These are phyloP conservation scores for Sonneratia alba DNA, from an alignment of 345 rosid genomes.

Conservation along the genomic window DNA sequence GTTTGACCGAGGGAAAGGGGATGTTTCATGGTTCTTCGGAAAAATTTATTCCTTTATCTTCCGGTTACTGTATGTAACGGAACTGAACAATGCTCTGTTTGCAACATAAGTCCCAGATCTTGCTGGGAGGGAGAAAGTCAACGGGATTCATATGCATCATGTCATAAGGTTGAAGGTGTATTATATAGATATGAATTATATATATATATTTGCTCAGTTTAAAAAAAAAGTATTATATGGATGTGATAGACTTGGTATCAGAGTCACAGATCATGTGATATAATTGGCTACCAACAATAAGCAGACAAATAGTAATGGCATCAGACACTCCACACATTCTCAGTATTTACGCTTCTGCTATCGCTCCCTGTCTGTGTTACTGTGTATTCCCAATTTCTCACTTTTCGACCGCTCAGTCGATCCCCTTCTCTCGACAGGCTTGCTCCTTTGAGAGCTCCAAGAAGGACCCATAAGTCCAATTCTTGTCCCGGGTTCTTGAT, in stretches of 20 bases:
- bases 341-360: conserved; percentile 51
- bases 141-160: neutral
- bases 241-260: too few species aligned
- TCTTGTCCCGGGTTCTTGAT: conserved; percentile 13
- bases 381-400: conserved; percentile 6
- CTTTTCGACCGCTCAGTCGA: neutral
- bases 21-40: neutral
- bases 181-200: too few species aligned
- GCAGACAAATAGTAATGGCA: conserved; percentile 7
- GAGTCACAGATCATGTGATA: too few species aligned
- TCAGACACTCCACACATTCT: conserved; percentile 8
- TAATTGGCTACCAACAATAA: neutral
- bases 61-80: neutral
- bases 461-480: conserved; percentile 12
- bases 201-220: too few species aligned
- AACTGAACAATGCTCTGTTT: neutral
- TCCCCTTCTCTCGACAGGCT: conserved; percentile 10
- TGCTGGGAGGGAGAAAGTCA: neutral
- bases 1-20: neutral
- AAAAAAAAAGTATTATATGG: too few species aligned
- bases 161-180: too few species aligned
- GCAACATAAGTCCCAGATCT: too few species aligned
- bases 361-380: conserved; percentile 8
- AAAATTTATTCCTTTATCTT: neutral
- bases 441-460: conserved; percentile 3